Percentiles rank a stretch among this genome's conserved stretches.
These are phyloP conservation scores for Xylariaceae sp. DNA, from an alignment of 2,329 filamentous ascomycete species.

Conservation along the genomic window DNA sequence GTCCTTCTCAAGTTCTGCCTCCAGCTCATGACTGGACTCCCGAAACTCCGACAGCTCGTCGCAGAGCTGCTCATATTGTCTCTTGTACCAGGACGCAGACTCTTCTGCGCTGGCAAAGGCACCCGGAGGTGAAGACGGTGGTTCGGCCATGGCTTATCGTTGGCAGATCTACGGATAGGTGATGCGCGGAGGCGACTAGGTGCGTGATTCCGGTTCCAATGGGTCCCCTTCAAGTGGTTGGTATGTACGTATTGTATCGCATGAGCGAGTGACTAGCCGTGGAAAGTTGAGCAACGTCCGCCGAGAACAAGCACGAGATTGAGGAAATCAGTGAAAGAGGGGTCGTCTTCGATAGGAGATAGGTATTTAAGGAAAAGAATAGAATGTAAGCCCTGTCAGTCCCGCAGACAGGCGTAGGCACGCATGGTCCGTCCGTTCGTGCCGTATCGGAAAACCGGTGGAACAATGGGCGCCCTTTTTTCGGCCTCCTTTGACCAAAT, in stretches of 20 bases:
- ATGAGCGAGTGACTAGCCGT: slow-evolving; percentile 8
- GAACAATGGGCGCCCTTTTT: not conserved
- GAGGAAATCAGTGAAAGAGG: slow-evolving; percentile 10
- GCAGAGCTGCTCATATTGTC: slow-evolving; percentile 89
- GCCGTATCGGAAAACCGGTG: not conserved
- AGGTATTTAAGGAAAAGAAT: slow-evolving; percentile 9
- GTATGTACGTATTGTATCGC: slow-evolving; percentile 4
- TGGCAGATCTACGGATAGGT: not conserved
- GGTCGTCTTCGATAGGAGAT: slow-evolving; percentile 1
- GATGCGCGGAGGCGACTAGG: not conserved
- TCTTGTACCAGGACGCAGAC: slow-evolving; percentile 89
- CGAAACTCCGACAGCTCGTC: slow-evolving; percentile 90
- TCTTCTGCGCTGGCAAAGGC: slow-evolving; percentile 58
- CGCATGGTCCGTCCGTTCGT: slow-evolving; percentile 12
- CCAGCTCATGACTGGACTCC: slow-evolving; percentile 86
- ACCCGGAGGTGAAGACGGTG: slow-evolving; percentile 57
- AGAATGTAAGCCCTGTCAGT: slow-evolving; percentile 6
- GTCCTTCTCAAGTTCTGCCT: slow-evolving; percentile 92
- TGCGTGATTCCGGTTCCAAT: slow-evolving; percentile 2
- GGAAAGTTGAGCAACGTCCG: not conserved
- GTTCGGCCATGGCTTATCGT: slow-evolving; percentile 46
- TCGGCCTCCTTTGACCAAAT: not conserved
- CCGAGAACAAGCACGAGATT: slow-evolving; percentile 4
- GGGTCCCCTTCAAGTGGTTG: slow-evolving; percentile 12
- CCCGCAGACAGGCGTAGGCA: slow-evolving; percentile 10